Conservation (phyloP, 2,329 filamentous ascomycete species). For the Arthrobotrys iridis region DNA sequence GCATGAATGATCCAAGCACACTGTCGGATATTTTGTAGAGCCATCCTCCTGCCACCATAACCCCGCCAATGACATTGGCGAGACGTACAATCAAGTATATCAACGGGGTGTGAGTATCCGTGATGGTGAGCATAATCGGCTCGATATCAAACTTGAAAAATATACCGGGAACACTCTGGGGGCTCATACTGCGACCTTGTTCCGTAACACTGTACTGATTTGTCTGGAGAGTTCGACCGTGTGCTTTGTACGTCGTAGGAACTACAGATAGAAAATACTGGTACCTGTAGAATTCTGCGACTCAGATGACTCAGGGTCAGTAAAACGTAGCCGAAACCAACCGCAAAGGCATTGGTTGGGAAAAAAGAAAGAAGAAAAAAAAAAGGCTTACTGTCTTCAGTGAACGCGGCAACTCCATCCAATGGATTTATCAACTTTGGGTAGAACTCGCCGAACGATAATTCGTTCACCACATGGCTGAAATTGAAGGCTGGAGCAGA, state of each 20-base stretch:
- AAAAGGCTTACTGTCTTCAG: constrained; percentile 60
- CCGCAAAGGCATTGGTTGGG: too few species aligned
- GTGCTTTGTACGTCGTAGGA: constrained; percentile 86
- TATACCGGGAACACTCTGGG: constrained; percentile 81
- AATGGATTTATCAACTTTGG: constrained; percentile 92
- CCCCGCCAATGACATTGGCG: constrained; percentile 89
- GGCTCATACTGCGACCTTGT: constrained; percentile 76
- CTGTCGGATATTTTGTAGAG: constrained; percentile 85
- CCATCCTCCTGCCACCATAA: constrained; percentile 94
- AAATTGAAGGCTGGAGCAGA: constrained; percentile 83
- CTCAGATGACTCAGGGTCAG: constrained; percentile 7
- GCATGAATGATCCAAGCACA: constrained; percentile 63
- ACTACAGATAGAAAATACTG: constrained; percentile 98
- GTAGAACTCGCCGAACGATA: constrained; percentile 97
- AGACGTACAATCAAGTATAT: constrained; percentile 80
- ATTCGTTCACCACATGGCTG: constrained; percentile 92
- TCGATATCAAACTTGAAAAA: constrained; percentile 99
- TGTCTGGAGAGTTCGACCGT: constrained; percentile 76
- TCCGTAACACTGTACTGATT: constrained; percentile 99
- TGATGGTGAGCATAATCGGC: constrained; percentile 86
- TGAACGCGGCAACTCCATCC: constrained; percentile 84
- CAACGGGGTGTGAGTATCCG: constrained; percentile 80
- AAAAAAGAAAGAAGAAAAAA: too few species aligned
- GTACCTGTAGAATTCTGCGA: constrained; percentile 87
- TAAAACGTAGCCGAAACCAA: neutral